These are phyloP conservation scores for Backusella tuberculispora DNA, from an alignment of 192 early-diverging fungal genomes.

Conservation along the genomic window DNA sequence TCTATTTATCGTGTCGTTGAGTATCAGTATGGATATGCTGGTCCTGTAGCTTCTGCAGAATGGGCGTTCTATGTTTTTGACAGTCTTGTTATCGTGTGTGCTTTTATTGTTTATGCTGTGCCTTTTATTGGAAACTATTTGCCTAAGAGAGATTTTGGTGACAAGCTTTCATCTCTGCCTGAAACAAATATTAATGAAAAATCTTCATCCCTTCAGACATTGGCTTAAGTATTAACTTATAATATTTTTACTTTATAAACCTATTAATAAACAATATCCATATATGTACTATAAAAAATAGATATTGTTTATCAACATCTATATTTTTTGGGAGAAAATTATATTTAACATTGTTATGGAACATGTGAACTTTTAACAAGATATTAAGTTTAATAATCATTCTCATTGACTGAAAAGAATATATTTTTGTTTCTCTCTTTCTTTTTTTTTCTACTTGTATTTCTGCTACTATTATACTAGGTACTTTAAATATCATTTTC, in stretches of 20 bases:
- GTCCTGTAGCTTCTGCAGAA: background rate
- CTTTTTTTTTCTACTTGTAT: no score
- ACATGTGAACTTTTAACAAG: no score
- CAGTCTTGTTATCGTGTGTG: background rate
- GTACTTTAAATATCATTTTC: no score
- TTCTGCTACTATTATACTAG: no score
- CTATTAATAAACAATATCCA: background rate
- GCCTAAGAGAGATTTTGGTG: background rate
- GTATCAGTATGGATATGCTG: background rate
- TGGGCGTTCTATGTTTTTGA: slow-evolving; percentile 22
- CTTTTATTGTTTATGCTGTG: background rate
- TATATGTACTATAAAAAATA: background rate
- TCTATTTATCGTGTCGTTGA: slow-evolving; percentile 11
- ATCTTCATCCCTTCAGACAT: background rate
- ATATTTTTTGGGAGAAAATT: no score
- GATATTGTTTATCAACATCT: no score
- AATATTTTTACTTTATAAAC: background rate
- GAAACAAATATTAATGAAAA: background rate
- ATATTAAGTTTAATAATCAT: no score
- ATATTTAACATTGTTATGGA: no score
- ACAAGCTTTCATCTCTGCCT: background rate
- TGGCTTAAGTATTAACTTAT: background rate
- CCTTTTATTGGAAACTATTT: slow-evolving; percentile 18
- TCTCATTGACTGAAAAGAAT: no score
- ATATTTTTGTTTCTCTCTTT: no score